Evolutionary conservation across 140 eudicot species (phyloP).

Genomic region (Cichorium intybus): DNA sequence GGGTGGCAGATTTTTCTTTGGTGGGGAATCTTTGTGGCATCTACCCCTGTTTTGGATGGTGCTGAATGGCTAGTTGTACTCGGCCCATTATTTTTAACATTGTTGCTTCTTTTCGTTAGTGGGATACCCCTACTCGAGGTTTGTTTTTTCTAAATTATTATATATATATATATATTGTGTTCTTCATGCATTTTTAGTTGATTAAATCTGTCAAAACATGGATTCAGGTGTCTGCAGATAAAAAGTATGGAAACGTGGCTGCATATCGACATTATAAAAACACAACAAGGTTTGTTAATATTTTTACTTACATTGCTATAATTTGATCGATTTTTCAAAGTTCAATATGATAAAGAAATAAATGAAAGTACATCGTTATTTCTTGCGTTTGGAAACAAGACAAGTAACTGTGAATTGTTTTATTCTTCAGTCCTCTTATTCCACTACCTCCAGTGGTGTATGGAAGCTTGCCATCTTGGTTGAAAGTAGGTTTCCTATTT

Average conservation of each 20-base stretch:
- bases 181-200: not conserved
- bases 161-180: not conserved
- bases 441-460: conserved; percentile 73
- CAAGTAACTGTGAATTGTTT: not conserved
- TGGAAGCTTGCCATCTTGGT: conserved; percentile 69
- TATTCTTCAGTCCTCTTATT: conserved; percentile 71
- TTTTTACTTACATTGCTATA: not conserved
- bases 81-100: conserved; percentile 83
- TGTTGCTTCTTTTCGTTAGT: conserved; percentile 85
- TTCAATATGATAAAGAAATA: too few relatives aligned
- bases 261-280: conserved; percentile 69
- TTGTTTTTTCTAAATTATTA: conserved; percentile 14
- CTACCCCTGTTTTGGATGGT: conserved; percentile 79
- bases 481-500: conserved; percentile 66
- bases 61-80: conserved; percentile 95
- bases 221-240: conserved; percentile 85
- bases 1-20: conserved; percentile 74
- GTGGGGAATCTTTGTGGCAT: conserved; percentile 95
- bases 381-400: not conserved
- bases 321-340: too few relatives aligned
- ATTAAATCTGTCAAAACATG: conserved; percentile 6
- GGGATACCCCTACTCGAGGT: conserved; percentile 99
- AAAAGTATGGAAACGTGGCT: conserved; percentile 71
- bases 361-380: not conserved
- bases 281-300: conserved; percentile 60